These are phyloP conservation scores for Puccinia horiana DNA, from an alignment of 1,284 basidiomycete species.

Conservation along the genomic window DNA sequence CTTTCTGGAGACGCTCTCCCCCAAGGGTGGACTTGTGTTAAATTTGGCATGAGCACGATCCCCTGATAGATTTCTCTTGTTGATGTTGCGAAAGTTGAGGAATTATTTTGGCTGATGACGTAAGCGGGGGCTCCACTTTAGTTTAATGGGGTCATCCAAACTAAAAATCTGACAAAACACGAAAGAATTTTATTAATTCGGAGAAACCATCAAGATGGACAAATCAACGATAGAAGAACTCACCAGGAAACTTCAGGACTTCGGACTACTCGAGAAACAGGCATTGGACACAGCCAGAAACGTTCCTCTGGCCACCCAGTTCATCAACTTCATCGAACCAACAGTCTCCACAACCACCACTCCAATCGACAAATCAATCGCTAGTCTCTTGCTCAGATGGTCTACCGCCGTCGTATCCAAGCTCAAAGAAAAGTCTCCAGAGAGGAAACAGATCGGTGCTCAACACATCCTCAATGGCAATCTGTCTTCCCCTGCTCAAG, in stretches of 20 bases:
- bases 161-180: too few relatives aligned
- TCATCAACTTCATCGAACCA: constrained; percentile 22
- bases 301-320: constrained; percentile 16
- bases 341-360: neutral
- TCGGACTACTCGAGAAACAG: constrained; percentile 35
- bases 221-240: constrained; percentile 18
- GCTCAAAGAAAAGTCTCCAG: constrained; percentile 14
- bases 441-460: constrained; percentile 27
- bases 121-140: neutral
- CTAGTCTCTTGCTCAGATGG: constrained; percentile 36
- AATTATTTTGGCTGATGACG: neutral
- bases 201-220: too few relatives aligned
- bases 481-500: constrained; percentile 25
- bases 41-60: too few relatives aligned
- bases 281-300: constrained; percentile 44
- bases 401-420: constrained; percentile 22
- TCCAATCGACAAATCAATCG: neutral
- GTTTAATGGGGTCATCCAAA: too few relatives aligned
- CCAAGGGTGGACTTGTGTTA: too few relatives aligned
- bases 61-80: too few relatives aligned
- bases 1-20: too few relatives aligned
- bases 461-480: constrained; percentile 20
- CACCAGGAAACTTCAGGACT: neutral
- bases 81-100: too few relatives aligned
- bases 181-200: too few relatives aligned